A percentile compares a stretch with the other conserved stretches of the same genome.
phyloP scores from a whole-genome alignment of 2,329 filamentous ascomycete genomes.

The Fusarium mexicanum region DNA sequence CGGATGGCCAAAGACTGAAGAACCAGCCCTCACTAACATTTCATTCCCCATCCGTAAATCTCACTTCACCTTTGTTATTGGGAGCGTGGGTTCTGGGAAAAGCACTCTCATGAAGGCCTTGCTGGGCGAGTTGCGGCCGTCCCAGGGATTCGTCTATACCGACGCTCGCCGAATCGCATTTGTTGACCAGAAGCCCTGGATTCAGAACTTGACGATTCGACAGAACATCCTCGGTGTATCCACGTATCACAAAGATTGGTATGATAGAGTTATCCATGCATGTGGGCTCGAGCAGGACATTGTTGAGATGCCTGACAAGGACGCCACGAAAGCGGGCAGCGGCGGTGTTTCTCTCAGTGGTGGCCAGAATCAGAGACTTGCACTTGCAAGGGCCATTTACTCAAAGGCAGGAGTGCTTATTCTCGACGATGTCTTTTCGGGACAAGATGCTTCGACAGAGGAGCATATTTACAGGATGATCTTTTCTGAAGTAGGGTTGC shows the following conservation, averaged over 20 bases:
- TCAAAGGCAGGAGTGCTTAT: constrained; percentile 39
- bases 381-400: constrained; percentile 41
- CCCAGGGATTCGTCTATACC: constrained; percentile 3
- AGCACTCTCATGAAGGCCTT: constrained; percentile 10
- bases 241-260: constrained; percentile 3
- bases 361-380: constrained; percentile 47
- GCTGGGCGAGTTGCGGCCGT: constrained; percentile 10
- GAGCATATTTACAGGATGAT: constrained; percentile 13
- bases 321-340: constrained; percentile 42
- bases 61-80: constrained; percentile 9
- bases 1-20: not conserved
- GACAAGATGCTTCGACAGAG: constrained; percentile 27
- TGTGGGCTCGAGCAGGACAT: constrained; percentile 11
- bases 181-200: constrained; percentile 13
- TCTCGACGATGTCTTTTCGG: constrained; percentile 48
- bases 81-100: constrained; percentile 8
- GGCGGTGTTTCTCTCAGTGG: constrained; percentile 49
- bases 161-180: constrained; percentile 7
- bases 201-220: constrained; percentile 11
- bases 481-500: not conserved
- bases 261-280: constrained; percentile 3
- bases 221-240: constrained; percentile 11
- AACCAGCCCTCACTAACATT: not conserved
- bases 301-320: not conserved
- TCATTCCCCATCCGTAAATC: constrained; percentile 9